Base-by-base conservation (phyloP, 2,329 filamentous ascomycete genomes). In the Chaetomium globosum region DNA sequence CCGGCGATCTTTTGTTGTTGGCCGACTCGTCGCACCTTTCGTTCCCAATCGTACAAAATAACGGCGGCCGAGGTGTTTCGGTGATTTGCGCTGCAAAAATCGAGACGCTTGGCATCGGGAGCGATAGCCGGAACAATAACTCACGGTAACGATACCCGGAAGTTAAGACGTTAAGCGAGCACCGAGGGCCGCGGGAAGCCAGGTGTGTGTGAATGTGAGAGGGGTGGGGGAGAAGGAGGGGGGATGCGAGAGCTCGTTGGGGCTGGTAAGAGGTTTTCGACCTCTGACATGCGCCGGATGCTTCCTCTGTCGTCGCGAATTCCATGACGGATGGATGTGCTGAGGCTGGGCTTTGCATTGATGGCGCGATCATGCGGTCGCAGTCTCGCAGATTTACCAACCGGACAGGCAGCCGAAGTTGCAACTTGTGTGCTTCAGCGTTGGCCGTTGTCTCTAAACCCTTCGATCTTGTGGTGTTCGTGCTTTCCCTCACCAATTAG, bases 91-190 rank as follows among this genome's bases (percentile, higher is more conserved):
- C 26, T 16, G 49, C 23, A 54, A 26, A 23, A 51, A 9, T 19
- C 21, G 33, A 61, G 49, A 61, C 59, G 48, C 33, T 16, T 21
- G n/a, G 21, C 30, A n/a, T 19, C 33, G 30, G 59, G 46, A 61
- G 8, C 48, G 33, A 31, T 19, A 39, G 33, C 48, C 46, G 58
- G 49, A 43, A 43, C 58, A 46, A 52, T 33, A 59, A 57, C 21
- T 39, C 23, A 36, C 52, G 51, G 51, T 28, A 28, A 53, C 51
- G 51, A 53, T 53, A 26, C 51, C 51, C 51, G 51, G 26, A 30
- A 31, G 51, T 23, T 26, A 33, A 31, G 5, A 31, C 4, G 28
- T 21, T 39, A 33, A n/a, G 31, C 53, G 33, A 16, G 23, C 21
- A 56, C 31, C 33, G 36, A 31, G 53, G 53, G 4, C 30, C 52